Evolutionary conservation across 306 rosid species (phyloP).

Genomic region (Pterocarpus macrocarpus): DNA sequence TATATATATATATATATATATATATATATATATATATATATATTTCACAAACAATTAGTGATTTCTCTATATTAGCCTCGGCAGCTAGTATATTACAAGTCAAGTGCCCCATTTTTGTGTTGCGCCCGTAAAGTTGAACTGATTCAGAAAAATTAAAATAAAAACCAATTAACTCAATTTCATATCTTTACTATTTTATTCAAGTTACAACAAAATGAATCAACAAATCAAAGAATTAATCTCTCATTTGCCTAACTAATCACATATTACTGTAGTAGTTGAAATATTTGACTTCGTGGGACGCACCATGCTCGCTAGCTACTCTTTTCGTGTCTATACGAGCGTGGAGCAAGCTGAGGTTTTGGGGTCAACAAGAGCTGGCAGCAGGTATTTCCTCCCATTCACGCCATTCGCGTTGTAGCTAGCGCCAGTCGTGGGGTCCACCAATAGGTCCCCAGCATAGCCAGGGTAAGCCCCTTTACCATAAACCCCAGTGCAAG

Average conservation of each 20-base stretch:
- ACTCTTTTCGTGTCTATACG: background rate
- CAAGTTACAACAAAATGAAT: background rate
- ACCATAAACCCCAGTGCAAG: constrained; percentile 70
- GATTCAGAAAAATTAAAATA: no score
- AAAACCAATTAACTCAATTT: background rate
- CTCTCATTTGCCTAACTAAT: background rate
- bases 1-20: no score
- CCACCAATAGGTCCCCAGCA: constrained; percentile 65
- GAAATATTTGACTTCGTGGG: background rate
- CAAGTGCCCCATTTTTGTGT: no score
- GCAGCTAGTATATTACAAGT: no score
- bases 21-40: no score
- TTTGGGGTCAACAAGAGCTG: constrained; percentile 69
- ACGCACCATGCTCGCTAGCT: background rate
- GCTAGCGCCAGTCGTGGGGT: constrained; percentile 69
- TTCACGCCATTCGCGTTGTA: constrained; percentile 65
- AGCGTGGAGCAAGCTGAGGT: constrained; percentile 68
- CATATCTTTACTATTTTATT: background rate
- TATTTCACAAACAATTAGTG: no score
- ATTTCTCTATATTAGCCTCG: no score
- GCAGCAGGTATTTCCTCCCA: constrained; percentile 69
- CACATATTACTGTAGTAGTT: background rate
- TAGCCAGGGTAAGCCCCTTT: constrained; percentile 86
- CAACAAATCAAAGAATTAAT: constrained; percentile 19
- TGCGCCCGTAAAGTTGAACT: no score